These are phyloP conservation scores for Triglochin maritima DNA, from an alignment of 106 monocot species.

Conservation along the genomic window DNA sequence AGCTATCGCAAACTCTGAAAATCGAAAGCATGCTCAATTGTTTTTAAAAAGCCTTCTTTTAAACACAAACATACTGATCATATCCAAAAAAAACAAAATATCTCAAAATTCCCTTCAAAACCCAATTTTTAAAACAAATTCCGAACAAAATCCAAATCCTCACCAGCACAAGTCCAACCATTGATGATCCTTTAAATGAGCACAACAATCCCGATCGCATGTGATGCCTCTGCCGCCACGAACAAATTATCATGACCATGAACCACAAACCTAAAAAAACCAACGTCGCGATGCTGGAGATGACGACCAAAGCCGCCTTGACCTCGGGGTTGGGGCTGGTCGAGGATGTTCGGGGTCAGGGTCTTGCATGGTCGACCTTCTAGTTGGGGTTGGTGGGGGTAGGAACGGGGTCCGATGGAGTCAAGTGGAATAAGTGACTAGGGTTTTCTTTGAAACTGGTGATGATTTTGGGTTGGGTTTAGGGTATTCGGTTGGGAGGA, in stretches of 20 bases:
- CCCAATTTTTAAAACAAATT: neutral
- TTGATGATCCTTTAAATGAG: conserved; percentile 14
- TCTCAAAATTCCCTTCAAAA: neutral
- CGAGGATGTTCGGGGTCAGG: no score
- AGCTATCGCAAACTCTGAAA: neutral
- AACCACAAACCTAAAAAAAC: conserved; percentile 4
- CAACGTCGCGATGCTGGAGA: neutral
- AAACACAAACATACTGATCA: neutral
- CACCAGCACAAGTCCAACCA: conserved; percentile 9
- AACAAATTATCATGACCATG: conserved; percentile 13
- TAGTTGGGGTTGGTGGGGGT: no score
- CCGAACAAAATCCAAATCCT: neutral
- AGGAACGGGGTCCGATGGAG: no score
- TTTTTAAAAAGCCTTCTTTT: no score
- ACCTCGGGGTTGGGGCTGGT: no score
- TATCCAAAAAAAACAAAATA: neutral
- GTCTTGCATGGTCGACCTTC: no score
- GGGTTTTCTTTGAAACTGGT: no score
- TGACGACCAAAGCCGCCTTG: conserved; percentile 6
- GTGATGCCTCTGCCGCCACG: conserved; percentile 12
- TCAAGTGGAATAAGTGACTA: no score
- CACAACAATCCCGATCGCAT: conserved; percentile 6
- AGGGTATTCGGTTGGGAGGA: no score
- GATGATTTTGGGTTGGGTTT: no score
- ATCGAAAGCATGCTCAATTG: neutral